Evolutionary conservation across 257 asterid genomes (phyloP).

Genomic region (Leonotis leonurus): DNA sequence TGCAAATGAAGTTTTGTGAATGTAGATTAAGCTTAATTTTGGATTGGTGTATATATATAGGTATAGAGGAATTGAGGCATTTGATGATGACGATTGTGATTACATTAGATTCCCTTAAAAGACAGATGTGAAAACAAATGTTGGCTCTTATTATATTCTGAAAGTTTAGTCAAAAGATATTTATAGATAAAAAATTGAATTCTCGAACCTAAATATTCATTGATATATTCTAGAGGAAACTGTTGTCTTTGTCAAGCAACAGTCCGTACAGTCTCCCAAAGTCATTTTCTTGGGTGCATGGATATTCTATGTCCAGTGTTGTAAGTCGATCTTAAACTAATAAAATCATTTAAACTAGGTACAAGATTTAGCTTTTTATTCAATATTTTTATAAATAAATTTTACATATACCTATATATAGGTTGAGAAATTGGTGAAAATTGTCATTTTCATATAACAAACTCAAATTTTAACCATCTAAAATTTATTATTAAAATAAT

Average conservation of each 20-base stretch:
- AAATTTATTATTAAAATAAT: no score
- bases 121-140: not conserved
- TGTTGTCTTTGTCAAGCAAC: slow-evolving; percentile 14
- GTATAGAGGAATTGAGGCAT: not conserved
- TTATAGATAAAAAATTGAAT: slow-evolving; percentile 18
- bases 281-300: not conserved
- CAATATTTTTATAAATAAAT: no score
- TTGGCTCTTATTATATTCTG: not conserved
- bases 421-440: no score
- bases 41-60: not conserved
- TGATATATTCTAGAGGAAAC: not conserved
- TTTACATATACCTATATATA: no score
- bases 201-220: slow-evolving; percentile 30
- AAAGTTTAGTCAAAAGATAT: slow-evolving; percentile 15
- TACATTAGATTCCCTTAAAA: not conserved
- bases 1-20: not conserved
- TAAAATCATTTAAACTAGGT: no score
- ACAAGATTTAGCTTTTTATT: no score
- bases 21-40: not conserved
- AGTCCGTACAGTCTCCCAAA: slow-evolving; percentile 15
- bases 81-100: slow-evolving; percentile 15
- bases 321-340: no score
- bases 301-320: no score
- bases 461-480: no score
- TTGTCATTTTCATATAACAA: no score